These are phyloP conservation scores for Ogataea pini DNA, from an alignment of 805 yeast species.

Conservation along the genomic window DNA sequence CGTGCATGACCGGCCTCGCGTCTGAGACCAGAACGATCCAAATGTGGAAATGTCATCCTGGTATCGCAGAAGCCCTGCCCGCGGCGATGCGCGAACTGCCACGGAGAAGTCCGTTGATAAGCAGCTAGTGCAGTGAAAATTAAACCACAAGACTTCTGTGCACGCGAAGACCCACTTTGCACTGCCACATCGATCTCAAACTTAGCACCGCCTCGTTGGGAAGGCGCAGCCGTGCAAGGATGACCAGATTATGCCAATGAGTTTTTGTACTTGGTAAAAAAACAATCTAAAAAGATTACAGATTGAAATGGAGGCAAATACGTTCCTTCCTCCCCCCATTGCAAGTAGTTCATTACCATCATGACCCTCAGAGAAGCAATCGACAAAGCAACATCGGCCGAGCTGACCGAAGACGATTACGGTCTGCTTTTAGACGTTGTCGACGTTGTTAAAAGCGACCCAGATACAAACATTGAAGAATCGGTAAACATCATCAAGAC, in stretches of 20 bases:
- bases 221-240: slow-evolving; percentile 1
- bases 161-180: too few species aligned
- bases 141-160: background rate
- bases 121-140: background rate
- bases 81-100: background rate
- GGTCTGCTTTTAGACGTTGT: slow-evolving; percentile 62
- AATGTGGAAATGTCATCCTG: background rate
- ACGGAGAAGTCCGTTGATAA: slow-evolving; percentile 4
- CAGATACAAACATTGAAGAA: slow-evolving; percentile 53
- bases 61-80: background rate
- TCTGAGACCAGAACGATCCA: background rate
- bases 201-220: too few species aligned
- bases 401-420: slow-evolving; percentile 68
- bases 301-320: background rate
- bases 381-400: slow-evolving; percentile 62
- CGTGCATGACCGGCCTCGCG: slow-evolving; percentile 1
- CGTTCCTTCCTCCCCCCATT: too few species aligned
- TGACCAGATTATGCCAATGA: background rate
- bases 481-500: slow-evolving; percentile 48
- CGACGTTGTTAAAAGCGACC: slow-evolving; percentile 61
- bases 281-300: background rate
- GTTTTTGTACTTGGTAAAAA: too few species aligned
- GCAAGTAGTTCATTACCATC: too few species aligned
- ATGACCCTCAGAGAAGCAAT: slow-evolving; percentile 25
- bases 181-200: too few species aligned